Conservation (phyloP, 768 basidiomycete genomes). For the Xerocomellus dryophilus region DNA sequence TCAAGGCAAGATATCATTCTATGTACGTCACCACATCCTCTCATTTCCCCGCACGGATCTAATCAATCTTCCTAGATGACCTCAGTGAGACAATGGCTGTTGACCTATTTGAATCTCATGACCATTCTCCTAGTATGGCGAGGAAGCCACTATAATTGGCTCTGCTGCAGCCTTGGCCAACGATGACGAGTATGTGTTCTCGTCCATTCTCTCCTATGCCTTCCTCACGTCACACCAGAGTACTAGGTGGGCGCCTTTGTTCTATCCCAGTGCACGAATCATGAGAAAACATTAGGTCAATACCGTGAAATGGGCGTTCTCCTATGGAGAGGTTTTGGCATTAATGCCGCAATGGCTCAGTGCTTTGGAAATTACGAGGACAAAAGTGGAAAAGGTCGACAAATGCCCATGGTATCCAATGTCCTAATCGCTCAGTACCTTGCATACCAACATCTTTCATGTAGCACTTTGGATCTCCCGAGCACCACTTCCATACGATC, state of each 20-base stretch:
- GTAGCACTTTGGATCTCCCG: slow-evolving; percentile 81
- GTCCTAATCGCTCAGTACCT: background rate
- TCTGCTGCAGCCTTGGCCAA: slow-evolving; percentile 80
- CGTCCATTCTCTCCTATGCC: background rate
- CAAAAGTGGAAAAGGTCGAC: slow-evolving; percentile 75
- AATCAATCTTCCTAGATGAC: slow-evolving; percentile 59
- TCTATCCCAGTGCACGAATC: background rate
- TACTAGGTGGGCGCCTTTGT: slow-evolving; percentile 52
- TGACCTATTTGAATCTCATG: background rate
- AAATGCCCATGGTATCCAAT: slow-evolving; percentile 83
- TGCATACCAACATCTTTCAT: slow-evolving; percentile 8
- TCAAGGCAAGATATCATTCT: slow-evolving; percentile 91
- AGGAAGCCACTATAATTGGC: slow-evolving; percentile 88
- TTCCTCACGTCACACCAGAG: slow-evolving; percentile 41
- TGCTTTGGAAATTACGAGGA: slow-evolving; percentile 89
- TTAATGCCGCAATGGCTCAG: slow-evolving; percentile 85
- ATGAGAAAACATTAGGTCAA: slow-evolving; percentile 53
- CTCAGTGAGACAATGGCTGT: slow-evolving; percentile 49
- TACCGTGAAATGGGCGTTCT: slow-evolving; percentile 93
- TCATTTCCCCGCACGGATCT: slow-evolving; percentile 6
- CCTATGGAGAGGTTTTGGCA: slow-evolving; percentile 78
- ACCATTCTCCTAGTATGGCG: slow-evolving; percentile 59
- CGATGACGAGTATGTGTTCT: slow-evolving; percentile 74
- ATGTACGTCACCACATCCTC: slow-evolving; percentile 47
- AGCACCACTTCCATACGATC: slow-evolving; percentile 89